Percentiles rank a stretch among this genome's conserved stretches.
phyloP scores from a whole-genome alignment of 192 early-diverging fungal genomes.

The Mortierella antarctica region DNA sequence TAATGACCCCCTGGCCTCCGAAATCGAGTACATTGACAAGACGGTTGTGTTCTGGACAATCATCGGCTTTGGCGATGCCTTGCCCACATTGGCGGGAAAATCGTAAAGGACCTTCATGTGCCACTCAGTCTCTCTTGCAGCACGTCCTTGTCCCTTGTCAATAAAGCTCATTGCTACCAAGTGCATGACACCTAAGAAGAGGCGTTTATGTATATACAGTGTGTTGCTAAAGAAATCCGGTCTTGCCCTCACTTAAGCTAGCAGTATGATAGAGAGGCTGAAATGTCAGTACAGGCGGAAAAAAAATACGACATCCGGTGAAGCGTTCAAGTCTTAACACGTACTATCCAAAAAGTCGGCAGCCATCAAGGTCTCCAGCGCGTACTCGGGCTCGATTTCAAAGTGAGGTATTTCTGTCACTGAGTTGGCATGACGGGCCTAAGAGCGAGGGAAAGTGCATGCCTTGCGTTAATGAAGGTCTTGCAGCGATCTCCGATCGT shows the following conservation, averaged over 20 bases:
- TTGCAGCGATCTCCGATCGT: neutral
- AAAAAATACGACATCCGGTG: neutral
- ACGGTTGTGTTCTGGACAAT: slow-evolving; percentile 69
- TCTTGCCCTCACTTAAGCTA: too few species aligned
- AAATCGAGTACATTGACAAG: slow-evolving; percentile 54
- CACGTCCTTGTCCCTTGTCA: neutral
- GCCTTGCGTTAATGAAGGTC: neutral
- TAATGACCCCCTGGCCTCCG: slow-evolving; percentile 22
- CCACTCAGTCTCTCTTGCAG: neutral
- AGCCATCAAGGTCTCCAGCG: slow-evolving; percentile 93
- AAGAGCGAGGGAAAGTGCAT: neutral
- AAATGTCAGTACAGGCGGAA: neutral
- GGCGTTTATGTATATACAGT: neutral
- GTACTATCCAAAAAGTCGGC: slow-evolving; percentile 96
- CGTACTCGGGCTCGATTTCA: slow-evolving; percentile 87
- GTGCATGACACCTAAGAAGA: neutral
- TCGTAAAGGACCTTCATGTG: neutral
- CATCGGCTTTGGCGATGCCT: slow-evolving; percentile 65
- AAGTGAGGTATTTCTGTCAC: slow-evolving; percentile 90
- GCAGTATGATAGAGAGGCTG: too few species aligned
- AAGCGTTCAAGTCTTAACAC: neutral
- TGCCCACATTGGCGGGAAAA: slow-evolving; percentile 18
- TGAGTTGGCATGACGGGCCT: slow-evolving; percentile 48
- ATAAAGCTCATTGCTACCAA: neutral
- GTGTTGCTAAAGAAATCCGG: too few species aligned